These are phyloP conservation scores for Wickerhamomyces sp. DNA, from an alignment of 1,139 yeast species.

Conservation along the genomic window DNA sequence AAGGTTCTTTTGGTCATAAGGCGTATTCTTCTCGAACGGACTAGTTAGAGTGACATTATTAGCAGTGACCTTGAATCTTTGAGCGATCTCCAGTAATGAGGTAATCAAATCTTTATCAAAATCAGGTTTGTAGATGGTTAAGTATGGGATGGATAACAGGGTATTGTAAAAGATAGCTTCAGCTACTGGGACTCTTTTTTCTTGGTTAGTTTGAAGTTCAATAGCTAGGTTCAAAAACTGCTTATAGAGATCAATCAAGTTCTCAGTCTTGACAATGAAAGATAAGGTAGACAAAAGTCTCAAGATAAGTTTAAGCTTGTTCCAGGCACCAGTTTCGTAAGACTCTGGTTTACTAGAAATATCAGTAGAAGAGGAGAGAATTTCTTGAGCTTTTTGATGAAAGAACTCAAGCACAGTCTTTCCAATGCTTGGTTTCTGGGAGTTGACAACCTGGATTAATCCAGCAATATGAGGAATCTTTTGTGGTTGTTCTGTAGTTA, in stretches of 20 bases:
- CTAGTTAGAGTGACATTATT: conserved; percentile 27
- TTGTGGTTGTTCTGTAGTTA: conserved; percentile 85
- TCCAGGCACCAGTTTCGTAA: conserved; percentile 62
- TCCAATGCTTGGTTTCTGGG: conserved; percentile 65
- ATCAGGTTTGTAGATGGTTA: conserved; percentile 38
- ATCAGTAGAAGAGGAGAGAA: conserved; percentile 36
- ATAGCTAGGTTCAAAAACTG: conserved; percentile 55
- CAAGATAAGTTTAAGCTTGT: conserved; percentile 62
- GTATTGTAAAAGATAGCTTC: conserved; percentile 67
- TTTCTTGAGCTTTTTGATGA: conserved; percentile 55
- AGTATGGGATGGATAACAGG: conserved; percentile 65
- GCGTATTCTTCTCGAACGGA: conserved; percentile 41
- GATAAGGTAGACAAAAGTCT: conserved; percentile 66
- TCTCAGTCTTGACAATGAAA: conserved; percentile 54
- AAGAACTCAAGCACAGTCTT: conserved; percentile 65
- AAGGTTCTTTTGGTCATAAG: conserved; percentile 52
- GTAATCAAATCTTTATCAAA: conserved; percentile 17
- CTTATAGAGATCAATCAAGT: conserved; percentile 46
- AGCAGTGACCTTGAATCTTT: conserved; percentile 21
- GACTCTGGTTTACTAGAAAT: conserved; percentile 23
- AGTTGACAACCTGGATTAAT: conserved; percentile 65
- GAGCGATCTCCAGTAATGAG: conserved; percentile 42
- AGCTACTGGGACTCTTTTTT: conserved; percentile 51
- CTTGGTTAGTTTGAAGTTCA: conserved; percentile 43
- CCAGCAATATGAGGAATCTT: conserved; percentile 70